phyloP scores from a whole-genome alignment of 257 asterid genomes.

The Penstemon newberryi region DNA sequence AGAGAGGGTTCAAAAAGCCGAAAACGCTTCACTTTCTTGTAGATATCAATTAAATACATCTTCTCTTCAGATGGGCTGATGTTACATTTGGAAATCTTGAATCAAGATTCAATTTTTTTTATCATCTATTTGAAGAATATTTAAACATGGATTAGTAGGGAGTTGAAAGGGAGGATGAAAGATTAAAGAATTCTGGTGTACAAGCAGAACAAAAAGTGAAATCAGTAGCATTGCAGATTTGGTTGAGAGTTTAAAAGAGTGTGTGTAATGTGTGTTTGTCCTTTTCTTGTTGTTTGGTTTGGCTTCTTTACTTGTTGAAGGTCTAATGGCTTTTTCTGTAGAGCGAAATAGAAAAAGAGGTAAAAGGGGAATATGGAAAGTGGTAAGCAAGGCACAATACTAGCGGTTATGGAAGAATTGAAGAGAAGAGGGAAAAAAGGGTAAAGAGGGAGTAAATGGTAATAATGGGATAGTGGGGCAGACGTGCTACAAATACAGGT shows the following conservation, averaged over 20 bases:
- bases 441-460: constrained; percentile 24
- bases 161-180: constrained; percentile 5
- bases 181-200: constrained; percentile 32
- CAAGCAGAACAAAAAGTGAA: constrained; percentile 48
- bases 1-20: constrained; percentile 78
- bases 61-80: constrained; percentile 39
- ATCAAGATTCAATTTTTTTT: constrained; percentile 40
- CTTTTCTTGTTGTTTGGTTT: neutral
- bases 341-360: constrained; percentile 10
- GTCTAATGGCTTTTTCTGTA: constrained; percentile 37
- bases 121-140: neutral
- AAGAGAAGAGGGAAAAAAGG: constrained; percentile 22
- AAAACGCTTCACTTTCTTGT: constrained; percentile 73
- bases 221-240: constrained; percentile 45
- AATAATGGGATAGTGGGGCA: constrained; percentile 33
- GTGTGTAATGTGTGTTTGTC: constrained; percentile 2
- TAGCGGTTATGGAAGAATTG: constrained; percentile 10
- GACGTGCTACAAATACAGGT: constrained; percentile 25
- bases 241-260: constrained; percentile 26
- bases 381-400: constrained; percentile 33
- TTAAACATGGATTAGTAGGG: neutral
- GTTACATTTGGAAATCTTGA: constrained; percentile 32
- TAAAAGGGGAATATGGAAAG: constrained; percentile 30
- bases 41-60: constrained; percentile 38
- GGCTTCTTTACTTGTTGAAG: constrained; percentile 61